Base-by-base conservation (phyloP, 495 filamentous ascomycete genomes). In the Penicillium coprophilum region DNA sequence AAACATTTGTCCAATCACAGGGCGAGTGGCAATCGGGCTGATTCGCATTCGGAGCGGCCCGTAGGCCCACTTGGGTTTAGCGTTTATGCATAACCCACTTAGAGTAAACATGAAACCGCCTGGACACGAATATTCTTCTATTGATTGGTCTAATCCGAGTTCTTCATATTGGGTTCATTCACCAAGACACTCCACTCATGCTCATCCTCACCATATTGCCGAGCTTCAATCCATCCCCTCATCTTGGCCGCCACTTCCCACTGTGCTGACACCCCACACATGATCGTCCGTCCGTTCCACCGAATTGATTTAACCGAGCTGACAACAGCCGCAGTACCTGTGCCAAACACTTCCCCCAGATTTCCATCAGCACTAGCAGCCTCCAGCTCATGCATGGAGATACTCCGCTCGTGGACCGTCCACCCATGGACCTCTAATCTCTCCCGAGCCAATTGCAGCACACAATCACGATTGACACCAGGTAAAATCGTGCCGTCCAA, bases 401-500 rank as follows among this genome's bases (percentile, higher is more conserved):
- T 85, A 68, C 87, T 89, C 57, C 87, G 77, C 83, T 96, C 91
- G 19, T 69, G 71, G 31, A 96, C 24, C 13, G 21, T 28, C 23
- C 38, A 40, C 15, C 17, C 17, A 40, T 40, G 38, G 17, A 7
- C 79, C 47, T 77, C 79, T 4, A 96, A 77, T 58, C 80, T 76
- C 76, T 95, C 90, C 32, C 83, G 75, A 43, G 89, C 91, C 17
- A 96, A 82, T 11, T 74, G 69, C 5, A 96, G 76, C 7, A 93
- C 78, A n/a, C 83, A 88, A 63, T 92, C 89, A 38, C 91, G 78
- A 21, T 86, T 92, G 4, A 96, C 87, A 49, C 91, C 91, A 60
- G 89, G 85, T 34, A 96, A 76, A 60, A 96, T 95, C 10, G 87
- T 93, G 9, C 89, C 91, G 70, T 95, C 91, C 20, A 96, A 76